A percentile compares a stretch with the other conserved stretches of the same genome.
These are phyloP conservation scores for Scedosporium minutisporum DNA, from an alignment of 2,329 filamentous ascomycete genomes.

Conservation along the genomic window DNA sequence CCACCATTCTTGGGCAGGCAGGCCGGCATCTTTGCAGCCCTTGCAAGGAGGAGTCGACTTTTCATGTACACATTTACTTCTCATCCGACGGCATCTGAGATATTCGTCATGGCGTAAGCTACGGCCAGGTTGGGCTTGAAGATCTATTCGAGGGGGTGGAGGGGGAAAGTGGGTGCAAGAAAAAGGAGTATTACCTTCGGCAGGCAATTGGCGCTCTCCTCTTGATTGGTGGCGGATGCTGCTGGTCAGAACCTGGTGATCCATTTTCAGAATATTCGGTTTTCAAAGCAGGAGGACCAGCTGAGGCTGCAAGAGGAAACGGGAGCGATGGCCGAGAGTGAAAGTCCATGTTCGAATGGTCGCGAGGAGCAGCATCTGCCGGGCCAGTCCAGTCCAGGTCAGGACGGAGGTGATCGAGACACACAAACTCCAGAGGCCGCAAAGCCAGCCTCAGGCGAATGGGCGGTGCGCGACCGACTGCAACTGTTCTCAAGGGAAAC, in stretches of 20 bases:
- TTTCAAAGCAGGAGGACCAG: neutral
- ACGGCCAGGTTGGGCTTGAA: too few species aligned
- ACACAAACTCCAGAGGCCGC: neutral
- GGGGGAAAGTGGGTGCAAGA: slow-evolving; percentile 5
- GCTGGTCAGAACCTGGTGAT: slow-evolving; percentile 5
- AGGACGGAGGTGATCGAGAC: too few species aligned
- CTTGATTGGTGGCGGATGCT: slow-evolving; percentile 24
- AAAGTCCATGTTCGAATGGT: neutral
- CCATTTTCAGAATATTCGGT: neutral
- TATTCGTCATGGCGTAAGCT: neutral
- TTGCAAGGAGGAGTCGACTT: slow-evolving; percentile 39
- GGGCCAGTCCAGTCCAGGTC: neutral
- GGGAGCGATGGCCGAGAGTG: neutral
- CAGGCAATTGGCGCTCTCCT: slow-evolving; percentile 43
- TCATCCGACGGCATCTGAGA: slow-evolving; percentile 43
- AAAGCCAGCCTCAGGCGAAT: neutral
- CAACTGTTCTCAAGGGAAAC: neutral
- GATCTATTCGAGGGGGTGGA: slow-evolving; percentile 1
- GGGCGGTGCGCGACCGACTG: neutral
- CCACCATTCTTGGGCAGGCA: slow-evolving; percentile 40
- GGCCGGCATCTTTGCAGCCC: slow-evolving; percentile 39
- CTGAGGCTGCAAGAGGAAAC: neutral
- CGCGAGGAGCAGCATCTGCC: neutral
- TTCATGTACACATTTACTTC: slow-evolving; percentile 46
- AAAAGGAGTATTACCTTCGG: slow-evolving; percentile 31